Evolutionary conservation across 163 green algal species (phyloP), one percentile per base, ranked within the genome.

Genomic region (Scenedesmus sp.): DNA sequence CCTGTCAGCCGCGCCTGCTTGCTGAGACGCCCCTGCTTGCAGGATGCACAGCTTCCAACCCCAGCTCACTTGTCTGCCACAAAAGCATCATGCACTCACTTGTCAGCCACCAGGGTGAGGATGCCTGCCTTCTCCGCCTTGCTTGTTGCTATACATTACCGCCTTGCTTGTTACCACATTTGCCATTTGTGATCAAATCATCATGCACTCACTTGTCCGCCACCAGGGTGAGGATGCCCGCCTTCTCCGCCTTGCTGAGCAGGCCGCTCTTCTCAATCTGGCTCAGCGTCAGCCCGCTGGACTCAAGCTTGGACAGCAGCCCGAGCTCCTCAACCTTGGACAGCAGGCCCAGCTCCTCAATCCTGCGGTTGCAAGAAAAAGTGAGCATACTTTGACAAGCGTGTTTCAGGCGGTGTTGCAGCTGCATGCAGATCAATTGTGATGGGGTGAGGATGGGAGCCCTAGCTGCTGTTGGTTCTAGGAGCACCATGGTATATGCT

Each of bases 221-320:
- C 46, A 96, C 93, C 55, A 95, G 90, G 13, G 88, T 96, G 15
- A 98, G 93, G 4, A 97, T 84, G 56, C 97, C 97, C 13, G 96
- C 88, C 56, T 95, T 95, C 93, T 98, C 97, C 8, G 96, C 96
- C 46, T 94, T 96, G 52, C 93, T 96, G 60, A 98, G 96, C 88
- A 97, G 91, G 12, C 97, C 97, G 34, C 88, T 93, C 89, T 96
- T 88, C 91, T 98, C 97, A 82, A 98, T 97, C 92, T 94, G 94
- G 64, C 91, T 95, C 34, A 98, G 94, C 1, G 96, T 98, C 0
- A 98, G 66, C 74, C 97, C 97, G 74, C 90, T 94, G 74, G 94
- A 95, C 93, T 98, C 96, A 15, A 97, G 87, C 93, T 97, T 96
- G 86, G 94, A 96, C 66, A 98, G 92, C 86, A 98, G 90, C 4